These are phyloP conservation scores for Ganoderma lingzhi DNA, from an alignment of 1,284 basidiomycete genomes.

Conservation along the genomic window DNA sequence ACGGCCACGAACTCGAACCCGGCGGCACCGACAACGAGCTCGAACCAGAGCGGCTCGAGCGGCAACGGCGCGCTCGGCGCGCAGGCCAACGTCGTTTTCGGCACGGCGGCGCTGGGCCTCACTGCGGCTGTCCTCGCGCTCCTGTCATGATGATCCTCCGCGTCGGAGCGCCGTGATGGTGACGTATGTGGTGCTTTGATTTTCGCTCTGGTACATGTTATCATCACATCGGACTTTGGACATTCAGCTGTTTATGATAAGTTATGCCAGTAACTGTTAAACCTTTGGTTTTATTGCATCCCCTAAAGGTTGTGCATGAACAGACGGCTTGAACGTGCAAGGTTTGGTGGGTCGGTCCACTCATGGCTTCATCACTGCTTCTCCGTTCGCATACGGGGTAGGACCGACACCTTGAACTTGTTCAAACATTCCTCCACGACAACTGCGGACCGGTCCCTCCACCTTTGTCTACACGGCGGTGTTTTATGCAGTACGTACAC, in stretches of 20 bases:
- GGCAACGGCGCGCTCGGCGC: constrained; percentile 10
- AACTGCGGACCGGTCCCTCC: no score
- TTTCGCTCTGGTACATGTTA: background rate
- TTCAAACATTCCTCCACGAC: no score
- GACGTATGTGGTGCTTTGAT: background rate
- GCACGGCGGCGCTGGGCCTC: constrained; percentile 6
- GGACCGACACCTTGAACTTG: no score
- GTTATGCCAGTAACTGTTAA: background rate
- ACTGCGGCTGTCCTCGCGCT: constrained; percentile 8
- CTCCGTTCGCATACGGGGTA: no score
- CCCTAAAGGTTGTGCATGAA: no score
- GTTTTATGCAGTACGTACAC: background rate
- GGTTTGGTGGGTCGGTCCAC: no score
- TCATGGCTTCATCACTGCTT: no score
- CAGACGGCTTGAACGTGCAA: no score
- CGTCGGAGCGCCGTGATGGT: background rate
- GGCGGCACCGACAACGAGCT: background rate
- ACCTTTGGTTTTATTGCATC: background rate
- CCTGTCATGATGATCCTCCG: background rate
- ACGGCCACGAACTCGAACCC: background rate
- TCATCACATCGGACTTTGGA: background rate
- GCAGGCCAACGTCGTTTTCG: constrained; percentile 3
- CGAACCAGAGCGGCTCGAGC: background rate
- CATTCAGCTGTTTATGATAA: constrained; percentile 2
- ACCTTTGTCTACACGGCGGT: no score